These are phyloP conservation scores for Aristolochia californica DNA, from an alignment of 164 flowering plant species.

Conservation along the genomic window DNA sequence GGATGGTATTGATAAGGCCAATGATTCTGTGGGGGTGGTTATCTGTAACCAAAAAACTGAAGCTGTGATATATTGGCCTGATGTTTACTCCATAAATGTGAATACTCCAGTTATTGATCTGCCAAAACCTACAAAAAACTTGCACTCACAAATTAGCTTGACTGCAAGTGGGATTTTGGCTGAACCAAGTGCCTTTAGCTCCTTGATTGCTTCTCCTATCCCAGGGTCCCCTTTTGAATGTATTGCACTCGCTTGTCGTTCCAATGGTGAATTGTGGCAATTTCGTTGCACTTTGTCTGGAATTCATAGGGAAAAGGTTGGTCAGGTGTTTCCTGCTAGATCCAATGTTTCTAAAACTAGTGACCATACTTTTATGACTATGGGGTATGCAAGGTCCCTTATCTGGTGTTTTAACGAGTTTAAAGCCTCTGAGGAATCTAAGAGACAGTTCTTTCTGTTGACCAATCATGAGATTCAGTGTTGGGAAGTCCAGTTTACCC, in stretches of 20 bases:
- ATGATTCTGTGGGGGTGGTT: constrained; percentile 45
- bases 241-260: constrained; percentile 57
- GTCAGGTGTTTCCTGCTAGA: constrained; percentile 13
- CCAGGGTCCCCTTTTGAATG: constrained; percentile 26
- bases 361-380: constrained; percentile 22
- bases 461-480: constrained; percentile 81
- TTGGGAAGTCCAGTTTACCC: constrained; percentile 28
- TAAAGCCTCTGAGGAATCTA: constrained; percentile 16
- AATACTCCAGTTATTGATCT: background rate
- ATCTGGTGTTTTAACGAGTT: constrained; percentile 37
- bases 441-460: constrained; percentile 53
- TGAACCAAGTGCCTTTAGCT: constrained; percentile 32
- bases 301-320: constrained; percentile 24
- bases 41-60: constrained; percentile 45
- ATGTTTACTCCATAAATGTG: constrained; percentile 46
- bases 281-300: constrained; percentile 49
- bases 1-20: constrained; percentile 20
- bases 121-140: background rate
- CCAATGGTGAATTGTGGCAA: constrained; percentile 69
- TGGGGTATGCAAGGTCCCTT: constrained; percentile 73
- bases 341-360: constrained; percentile 19
- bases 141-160: constrained; percentile 15
- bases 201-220: constrained; percentile 58
- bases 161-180: constrained; percentile 15
- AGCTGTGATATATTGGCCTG: constrained; percentile 63